Evolutionary conservation across 2,329 filamentous ascomycete species (phyloP).

Genomic region (Aspergillus sp.): DNA sequence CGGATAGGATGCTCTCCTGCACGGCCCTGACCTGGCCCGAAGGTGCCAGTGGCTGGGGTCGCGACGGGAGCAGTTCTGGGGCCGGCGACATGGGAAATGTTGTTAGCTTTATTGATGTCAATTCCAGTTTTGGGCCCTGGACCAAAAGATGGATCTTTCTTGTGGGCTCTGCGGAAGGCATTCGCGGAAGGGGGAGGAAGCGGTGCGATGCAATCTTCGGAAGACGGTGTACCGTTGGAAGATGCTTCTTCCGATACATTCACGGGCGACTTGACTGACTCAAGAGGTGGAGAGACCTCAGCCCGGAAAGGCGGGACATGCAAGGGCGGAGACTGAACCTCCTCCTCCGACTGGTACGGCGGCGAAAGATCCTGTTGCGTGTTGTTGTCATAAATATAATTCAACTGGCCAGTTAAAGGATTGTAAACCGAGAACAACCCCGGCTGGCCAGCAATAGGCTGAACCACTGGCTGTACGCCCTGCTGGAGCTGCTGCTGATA

Average conservation of each 20-base stretch:
- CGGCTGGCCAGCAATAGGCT: constrained; percentile 66
- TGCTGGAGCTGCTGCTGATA: constrained; percentile 69
- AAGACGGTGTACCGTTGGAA: constrained; percentile 65
- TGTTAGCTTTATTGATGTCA: constrained; percentile 54
- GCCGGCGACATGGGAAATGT: constrained; percentile 54
- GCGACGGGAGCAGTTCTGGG: constrained; percentile 80
- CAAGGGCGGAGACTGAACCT: constrained; percentile 51
- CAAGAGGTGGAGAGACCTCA: constrained; percentile 77
- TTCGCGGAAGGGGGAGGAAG: constrained; percentile 86
- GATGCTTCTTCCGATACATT: constrained; percentile 66
- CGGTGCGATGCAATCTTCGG: constrained; percentile 67
- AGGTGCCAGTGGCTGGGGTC: constrained; percentile 78
- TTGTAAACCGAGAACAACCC: constrained; percentile 83
- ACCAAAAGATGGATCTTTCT: constrained; percentile 78
- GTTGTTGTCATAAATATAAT: constrained; percentile 72
- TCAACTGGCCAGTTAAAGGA: constrained; percentile 79
- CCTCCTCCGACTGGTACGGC: constrained; percentile 33
- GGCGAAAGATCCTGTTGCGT: constrained; percentile 48
- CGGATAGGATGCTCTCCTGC: constrained; percentile 92
- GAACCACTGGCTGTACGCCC: constrained; percentile 63
- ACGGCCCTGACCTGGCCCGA: constrained; percentile 88
- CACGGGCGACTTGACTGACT: constrained; percentile 56
- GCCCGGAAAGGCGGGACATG: constrained; percentile 67
- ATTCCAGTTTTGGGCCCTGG: constrained; percentile 47
- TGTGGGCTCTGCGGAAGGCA: constrained; percentile 89